These are phyloP conservation scores for Mycena galopus DNA, from an alignment of 768 basidiomycete genomes.

Conservation along the genomic window DNA sequence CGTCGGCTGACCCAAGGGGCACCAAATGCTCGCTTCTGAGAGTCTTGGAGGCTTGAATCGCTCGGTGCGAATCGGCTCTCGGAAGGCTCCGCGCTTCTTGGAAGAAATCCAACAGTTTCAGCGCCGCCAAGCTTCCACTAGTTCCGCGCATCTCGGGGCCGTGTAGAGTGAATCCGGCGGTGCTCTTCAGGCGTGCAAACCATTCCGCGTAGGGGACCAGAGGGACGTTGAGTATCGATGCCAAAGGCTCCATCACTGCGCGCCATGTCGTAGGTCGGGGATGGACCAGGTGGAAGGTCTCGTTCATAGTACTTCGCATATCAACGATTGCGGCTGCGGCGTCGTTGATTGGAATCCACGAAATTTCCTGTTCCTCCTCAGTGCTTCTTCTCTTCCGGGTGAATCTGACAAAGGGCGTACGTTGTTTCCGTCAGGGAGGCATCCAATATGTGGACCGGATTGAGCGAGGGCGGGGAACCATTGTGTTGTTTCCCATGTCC, in stretches of 20 bases:
- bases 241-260: conserved; percentile 31
- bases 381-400: neutral
- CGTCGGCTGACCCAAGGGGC: no score
- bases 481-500: conserved; percentile 10
- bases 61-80: no score
- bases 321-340: conserved; percentile 48
- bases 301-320: conserved; percentile 33
- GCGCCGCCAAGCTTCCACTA: no score
- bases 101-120: no score
- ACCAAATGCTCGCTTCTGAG: no score
- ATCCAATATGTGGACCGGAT: conserved; percentile 3
- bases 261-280: conserved; percentile 46
- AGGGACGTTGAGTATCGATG: conserved; percentile 41
- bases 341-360: conserved; percentile 25
- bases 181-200: conserved; percentile 42
- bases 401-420: neutral
- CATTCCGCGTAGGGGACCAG: conserved; percentile 48
- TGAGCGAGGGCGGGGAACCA: conserved; percentile 24
- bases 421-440: conserved; percentile 18
- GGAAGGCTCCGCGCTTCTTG: no score
- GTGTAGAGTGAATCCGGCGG: neutral
- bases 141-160: no score
- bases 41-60: no score
- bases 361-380: conserved; percentile 5
- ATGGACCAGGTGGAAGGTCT: conserved; percentile 47